Evolutionary conservation across 2,329 filamentous ascomycete genomes (phyloP).

Genomic region (Lomentospora prolificans): DNA sequence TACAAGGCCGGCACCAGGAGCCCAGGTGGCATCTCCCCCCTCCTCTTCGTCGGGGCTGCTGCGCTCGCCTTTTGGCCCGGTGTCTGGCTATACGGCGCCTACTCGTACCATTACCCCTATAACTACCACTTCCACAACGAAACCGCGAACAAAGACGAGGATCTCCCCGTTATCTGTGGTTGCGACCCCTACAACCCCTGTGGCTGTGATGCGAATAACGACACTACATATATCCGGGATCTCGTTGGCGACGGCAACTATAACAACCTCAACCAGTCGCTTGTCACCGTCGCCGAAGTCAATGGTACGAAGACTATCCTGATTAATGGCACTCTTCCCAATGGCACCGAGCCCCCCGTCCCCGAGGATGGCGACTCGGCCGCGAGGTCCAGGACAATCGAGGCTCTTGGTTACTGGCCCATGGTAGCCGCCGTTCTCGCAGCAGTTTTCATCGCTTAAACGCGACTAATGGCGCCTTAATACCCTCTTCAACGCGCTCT

Average conservation of each 20-base stretch:
- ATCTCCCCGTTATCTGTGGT: slow-evolving; percentile 31
- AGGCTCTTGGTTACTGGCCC: slow-evolving; percentile 40
- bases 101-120: slow-evolving; percentile 40
- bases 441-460: slow-evolving; percentile 32
- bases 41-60: slow-evolving; percentile 38
- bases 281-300: slow-evolving; percentile 47
- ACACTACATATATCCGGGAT: slow-evolving; percentile 47
- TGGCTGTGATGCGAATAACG: slow-evolving; percentile 59
- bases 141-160: slow-evolving; percentile 30
- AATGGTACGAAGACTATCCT: slow-evolving; percentile 57
- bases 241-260: slow-evolving; percentile 59
- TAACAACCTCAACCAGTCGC: slow-evolving; percentile 44
- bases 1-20: slow-evolving; percentile 46
- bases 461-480: neutral
- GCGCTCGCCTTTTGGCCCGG: slow-evolving; percentile 53
- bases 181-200: slow-evolving; percentile 42
- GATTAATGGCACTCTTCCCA: slow-evolving; percentile 66
- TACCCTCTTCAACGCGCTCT: neutral
- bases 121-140: slow-evolving; percentile 38
- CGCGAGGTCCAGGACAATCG: slow-evolving; percentile 22
- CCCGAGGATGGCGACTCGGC: slow-evolving; percentile 25
- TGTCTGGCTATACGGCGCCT: slow-evolving; percentile 53
- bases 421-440: slow-evolving; percentile 32
- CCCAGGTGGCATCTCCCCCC: slow-evolving; percentile 40
- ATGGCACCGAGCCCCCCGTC: slow-evolving; percentile 48